Percentiles rank a stretch among this genome's conserved stretches.
Evolutionary conservation across 2,329 filamentous ascomycete species (phyloP).

Genomic region (Leptosphaerulina australis): DNA sequence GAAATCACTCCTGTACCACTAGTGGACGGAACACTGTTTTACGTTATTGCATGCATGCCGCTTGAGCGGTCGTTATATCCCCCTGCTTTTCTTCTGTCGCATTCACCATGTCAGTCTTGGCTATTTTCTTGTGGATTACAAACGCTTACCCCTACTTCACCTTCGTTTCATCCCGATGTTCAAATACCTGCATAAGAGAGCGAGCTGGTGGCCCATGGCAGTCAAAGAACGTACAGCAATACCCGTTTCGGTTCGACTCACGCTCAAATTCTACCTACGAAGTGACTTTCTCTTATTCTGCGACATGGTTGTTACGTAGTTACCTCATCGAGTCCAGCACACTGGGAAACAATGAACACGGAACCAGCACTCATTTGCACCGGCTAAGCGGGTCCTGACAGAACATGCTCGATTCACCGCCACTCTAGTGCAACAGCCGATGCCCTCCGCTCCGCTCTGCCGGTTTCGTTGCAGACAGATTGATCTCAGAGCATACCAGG

Average conservation of each 20-base stretch:
- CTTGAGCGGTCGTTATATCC: slow-evolving; percentile 19
- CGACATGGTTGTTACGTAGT: background rate
- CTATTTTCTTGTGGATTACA: slow-evolving; percentile 11
- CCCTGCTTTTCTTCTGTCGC: slow-evolving; percentile 19
- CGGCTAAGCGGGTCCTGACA: slow-evolving; percentile 1
- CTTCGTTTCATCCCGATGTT: slow-evolving; percentile 2
- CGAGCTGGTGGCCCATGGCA: slow-evolving; percentile 17
- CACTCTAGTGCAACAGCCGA: slow-evolving; percentile 19
- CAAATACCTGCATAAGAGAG: slow-evolving; percentile 18
- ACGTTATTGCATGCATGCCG: slow-evolving; percentile 18
- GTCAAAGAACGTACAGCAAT: slow-evolving; percentile 13
- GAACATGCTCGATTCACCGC: slow-evolving; percentile 16
- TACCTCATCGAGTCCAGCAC: slow-evolving; percentile 2
- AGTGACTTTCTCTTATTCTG: background rate
- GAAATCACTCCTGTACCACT: slow-evolving; percentile 11
- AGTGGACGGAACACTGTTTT: slow-evolving; percentile 13
- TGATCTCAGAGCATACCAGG: too few species aligned
- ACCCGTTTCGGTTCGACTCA: slow-evolving; percentile 18
- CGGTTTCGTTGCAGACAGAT: too few species aligned
- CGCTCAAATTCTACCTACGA: background rate
- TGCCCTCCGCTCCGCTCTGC: background rate
- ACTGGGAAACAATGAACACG: slow-evolving; percentile 7
- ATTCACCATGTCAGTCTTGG: slow-evolving; percentile 17
- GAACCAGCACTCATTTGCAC: background rate
- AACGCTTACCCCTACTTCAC: background rate